Evolutionary conservation across 2,329 filamentous ascomycete genomes (phyloP), one percentile per base, ranked within the genome.

Genomic region (Colletotrichum theobromicola): DNA sequence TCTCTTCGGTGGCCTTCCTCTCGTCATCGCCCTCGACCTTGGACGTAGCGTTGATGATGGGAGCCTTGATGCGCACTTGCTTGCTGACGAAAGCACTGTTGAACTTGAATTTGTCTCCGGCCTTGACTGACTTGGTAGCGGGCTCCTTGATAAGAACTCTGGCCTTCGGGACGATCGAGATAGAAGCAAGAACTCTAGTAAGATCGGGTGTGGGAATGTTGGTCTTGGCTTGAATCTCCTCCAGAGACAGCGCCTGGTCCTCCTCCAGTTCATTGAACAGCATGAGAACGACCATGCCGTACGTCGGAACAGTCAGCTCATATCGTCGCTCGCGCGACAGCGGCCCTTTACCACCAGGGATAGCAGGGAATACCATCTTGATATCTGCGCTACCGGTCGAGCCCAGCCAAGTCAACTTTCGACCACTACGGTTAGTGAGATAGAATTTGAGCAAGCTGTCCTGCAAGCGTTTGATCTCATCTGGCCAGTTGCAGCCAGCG

Each of bases 401-500:
- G 10, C 88, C 89, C 10, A 93, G 85, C 97, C 97, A 99, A 1
- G 94, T 96, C 35, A 99, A 90, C 80, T 95, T 93, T 72, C 97
- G 91, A 4, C 97, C 97, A 76, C 93, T 98, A 77, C 98, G 94
- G 82, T 96, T 95, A 76, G 93, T 92, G 16, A 95, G 90, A 81
- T 99, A 99, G 84, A 94, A 98, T 69, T 94, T 91, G 82, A 96
- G 94, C 79, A 98, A 98, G 78, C 94, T 96, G 28, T 93, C 90
- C 82, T 96, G 95, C 69, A 98, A 87, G 12, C 88, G 89, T 75
- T 94, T 91, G 64, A 98, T 91, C 46, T 94, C 91, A 0, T 90
- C 83, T 0, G 96, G 95, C 81, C 94, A 98, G 69, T 91, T 93
- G 86, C 94, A 95, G 81, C 87, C 79, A 82, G 85, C 75, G 74